Base-by-base conservation (phyloP, 139 green algal species). In the Chlorokybus atmophyticus region DNA sequence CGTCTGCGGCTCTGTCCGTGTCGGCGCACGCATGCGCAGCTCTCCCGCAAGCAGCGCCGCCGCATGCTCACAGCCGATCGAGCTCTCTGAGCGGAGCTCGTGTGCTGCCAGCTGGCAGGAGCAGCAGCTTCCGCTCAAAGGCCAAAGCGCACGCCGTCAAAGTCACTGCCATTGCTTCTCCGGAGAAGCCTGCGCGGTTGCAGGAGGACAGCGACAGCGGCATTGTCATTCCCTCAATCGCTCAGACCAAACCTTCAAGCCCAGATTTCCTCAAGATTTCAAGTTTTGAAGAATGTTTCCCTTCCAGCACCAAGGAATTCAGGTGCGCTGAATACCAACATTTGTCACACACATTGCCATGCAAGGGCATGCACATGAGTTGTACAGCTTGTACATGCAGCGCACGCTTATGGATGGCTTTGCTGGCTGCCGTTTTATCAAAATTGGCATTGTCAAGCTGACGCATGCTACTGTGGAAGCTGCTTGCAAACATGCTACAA, bases 191-290 rank as follows among this genome's bases (percentile, higher is more conserved):
- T n/a, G n/a, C n/a, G n/a, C n/a, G n/a, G n/a, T n/a, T n/a, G n/a
- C n/a, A n/a, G n/a, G n/a, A n/a, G n/a, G n/a, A n/a, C n/a, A n/a
- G n/a, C n/a, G n/a, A n/a, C n/a, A n/a, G n/a, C n/a, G n/a, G n/a
- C n/a, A n/a, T n/a, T n/a, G n/a, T n/a, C n/a, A n/a, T n/a, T n/a
- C n/a, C n/a, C n/a, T n/a, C n/a, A n/a, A n/a, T n/a, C n/a, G n/a
- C n/a, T n/a, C n/a, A n/a, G n/a, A n/a, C 35, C 35, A 10, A 44
- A 14, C 35, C 10, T 44, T 14, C 35, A 10, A 14, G 10, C 35
- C 17, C 14, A 3, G 53, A 50, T 4, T 27, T 67, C 41, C 44
- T 67, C 42, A 40, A 32, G 23, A 73, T 74, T 58, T 39, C 63
- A 6, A 50, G 21, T 2, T 74, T 75, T 56, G 35, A 59, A 2